Base-by-base conservation (phyloP, 805 yeast species). In the Suhomyces vadensis region DNA sequence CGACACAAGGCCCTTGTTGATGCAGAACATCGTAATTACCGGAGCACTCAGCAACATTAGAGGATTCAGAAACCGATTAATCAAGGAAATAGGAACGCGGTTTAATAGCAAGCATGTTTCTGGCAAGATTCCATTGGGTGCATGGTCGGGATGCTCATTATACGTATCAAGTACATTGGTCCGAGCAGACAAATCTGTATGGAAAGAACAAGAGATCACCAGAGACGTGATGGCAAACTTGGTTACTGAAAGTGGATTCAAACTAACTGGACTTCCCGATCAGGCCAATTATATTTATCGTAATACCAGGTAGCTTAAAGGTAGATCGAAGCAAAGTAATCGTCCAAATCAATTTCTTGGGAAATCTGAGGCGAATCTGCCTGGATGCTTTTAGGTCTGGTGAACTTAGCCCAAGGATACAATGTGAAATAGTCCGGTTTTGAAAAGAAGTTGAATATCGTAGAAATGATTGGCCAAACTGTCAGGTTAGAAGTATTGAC, bases 111-210 rank as follows among this genome's bases (percentile, higher is more conserved):
- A 27, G n/a, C 16, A 27, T 1, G 31, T 40, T 7, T 6, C 9
- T 1, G 43, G 43, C 10, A 23, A 39, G 7, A 13, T 40, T n/a
- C 33, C 60, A 3, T 48, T 65, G 10, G 70, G 71, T 1, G 45
- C 63, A 2, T 67, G 71, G 71, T 47, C 54, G 6, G 69, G 69
- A 3, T 54, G 60, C 21, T 65, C 71, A 2, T 44, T 64, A 22
- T 67, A 65, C 42, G 53, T 52, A 23, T 52, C 65, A 2, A 51
- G 58, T 2, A 47, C 53, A 1, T 41, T 58, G 20, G 39, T 41
- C 5, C 35, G 42, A 17, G 51, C 58, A 19, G 43, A 47, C n/a
- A 46, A 54, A 19, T 39, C 35, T 11, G 42, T 43, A 6, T 49
- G 63, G 47, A 58, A 55, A 33, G 42, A 49, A 4, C 45, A 46